Evolutionary conservation across 2,329 filamentous ascomycete species (phyloP).

Genomic region (Rhinocladiella mackenziei): DNA sequence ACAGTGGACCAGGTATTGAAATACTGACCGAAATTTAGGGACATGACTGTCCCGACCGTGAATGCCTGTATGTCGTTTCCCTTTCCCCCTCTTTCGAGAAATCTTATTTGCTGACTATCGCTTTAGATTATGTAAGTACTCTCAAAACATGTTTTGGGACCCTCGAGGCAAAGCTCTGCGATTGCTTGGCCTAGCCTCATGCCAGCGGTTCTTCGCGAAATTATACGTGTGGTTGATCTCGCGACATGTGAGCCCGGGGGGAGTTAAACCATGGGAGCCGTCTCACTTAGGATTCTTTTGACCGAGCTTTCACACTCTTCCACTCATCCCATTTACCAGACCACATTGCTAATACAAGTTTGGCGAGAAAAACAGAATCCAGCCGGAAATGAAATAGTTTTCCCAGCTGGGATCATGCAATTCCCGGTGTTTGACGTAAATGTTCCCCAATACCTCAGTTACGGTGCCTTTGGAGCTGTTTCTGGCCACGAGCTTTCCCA

Average conservation of each 20-base stretch:
- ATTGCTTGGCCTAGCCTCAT: too few relatives aligned
- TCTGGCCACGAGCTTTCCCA: conserved; percentile 68
- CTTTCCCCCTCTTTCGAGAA: background rate
- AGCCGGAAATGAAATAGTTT: conserved; percentile 68
- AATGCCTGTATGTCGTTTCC: conserved; percentile 49
- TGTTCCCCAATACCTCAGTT: conserved; percentile 62
- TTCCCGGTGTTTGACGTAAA: conserved; percentile 61
- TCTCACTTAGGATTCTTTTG: too few relatives aligned
- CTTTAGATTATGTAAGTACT: background rate
- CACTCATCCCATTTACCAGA: too few relatives aligned
- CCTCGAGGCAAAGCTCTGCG: too few relatives aligned
- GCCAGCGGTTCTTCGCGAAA: too few relatives aligned
- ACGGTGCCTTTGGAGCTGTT: conserved; percentile 65
- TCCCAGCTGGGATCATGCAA: conserved; percentile 68
- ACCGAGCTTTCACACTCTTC: too few relatives aligned
- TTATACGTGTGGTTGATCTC: too few relatives aligned
- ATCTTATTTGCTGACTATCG: too few relatives aligned
- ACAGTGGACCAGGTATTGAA: background rate
- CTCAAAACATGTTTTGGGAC: conserved; percentile 44
- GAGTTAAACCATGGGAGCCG: too few relatives aligned
- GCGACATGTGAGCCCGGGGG: too few relatives aligned
- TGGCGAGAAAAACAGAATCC: too few relatives aligned
- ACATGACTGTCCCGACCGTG: conserved; percentile 57
- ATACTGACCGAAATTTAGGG: conserved; percentile 25
- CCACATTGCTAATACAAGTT: too few relatives aligned